Percentiles rank a stretch among this genome's conserved stretches.
Conservation (phyloP, 495 filamentous ascomycete species). For the Chaetomium fimeti region DNA sequence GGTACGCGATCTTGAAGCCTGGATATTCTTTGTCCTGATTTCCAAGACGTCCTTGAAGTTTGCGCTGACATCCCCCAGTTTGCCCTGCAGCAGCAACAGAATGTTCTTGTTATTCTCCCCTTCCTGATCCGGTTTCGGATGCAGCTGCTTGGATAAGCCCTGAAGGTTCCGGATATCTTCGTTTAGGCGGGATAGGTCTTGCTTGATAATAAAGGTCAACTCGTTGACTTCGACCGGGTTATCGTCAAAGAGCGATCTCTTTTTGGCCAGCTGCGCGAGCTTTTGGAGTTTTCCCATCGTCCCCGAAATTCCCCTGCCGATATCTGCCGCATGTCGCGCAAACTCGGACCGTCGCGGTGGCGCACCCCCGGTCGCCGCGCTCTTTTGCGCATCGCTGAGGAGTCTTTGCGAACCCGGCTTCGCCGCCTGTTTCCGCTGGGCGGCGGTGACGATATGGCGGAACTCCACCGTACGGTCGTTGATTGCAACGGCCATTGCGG, state of each 20-base stretch:
- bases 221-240: conserved; percentile 95
- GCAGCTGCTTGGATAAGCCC: conserved; percentile 62
- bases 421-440: conserved; percentile 68
- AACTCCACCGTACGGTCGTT: conserved; percentile 97
- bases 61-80: conserved; percentile 86
- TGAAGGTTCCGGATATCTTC: conserved; percentile 80
- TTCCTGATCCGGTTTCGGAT: conserved; percentile 79
- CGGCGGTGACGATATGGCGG: conserved; percentile 79
- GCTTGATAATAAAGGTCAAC: conserved; percentile 76
- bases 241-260: conserved; percentile 97
- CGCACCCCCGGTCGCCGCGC: conserved; percentile 62
- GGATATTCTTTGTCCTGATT: conserved; percentile 96
- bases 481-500: conserved; percentile 66
- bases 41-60: conserved; percentile 98
- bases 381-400: conserved; percentile 68
- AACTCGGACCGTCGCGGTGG: conserved; percentile 68
- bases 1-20: conserved; percentile 84
- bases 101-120: conserved; percentile 98
- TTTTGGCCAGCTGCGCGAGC: conserved; percentile 88
- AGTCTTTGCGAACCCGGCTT: conserved; percentile 76
- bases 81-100: conserved; percentile 87
- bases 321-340: conserved; percentile 82
- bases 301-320: conserved; percentile 82
- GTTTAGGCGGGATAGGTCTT: conserved; percentile 88
- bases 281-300: conserved; percentile 95